These are phyloP conservation scores for Beauveria scarabaeidicola DNA, from an alignment of 2,329 filamentous ascomycete genomes.

Conservation along the genomic window DNA sequence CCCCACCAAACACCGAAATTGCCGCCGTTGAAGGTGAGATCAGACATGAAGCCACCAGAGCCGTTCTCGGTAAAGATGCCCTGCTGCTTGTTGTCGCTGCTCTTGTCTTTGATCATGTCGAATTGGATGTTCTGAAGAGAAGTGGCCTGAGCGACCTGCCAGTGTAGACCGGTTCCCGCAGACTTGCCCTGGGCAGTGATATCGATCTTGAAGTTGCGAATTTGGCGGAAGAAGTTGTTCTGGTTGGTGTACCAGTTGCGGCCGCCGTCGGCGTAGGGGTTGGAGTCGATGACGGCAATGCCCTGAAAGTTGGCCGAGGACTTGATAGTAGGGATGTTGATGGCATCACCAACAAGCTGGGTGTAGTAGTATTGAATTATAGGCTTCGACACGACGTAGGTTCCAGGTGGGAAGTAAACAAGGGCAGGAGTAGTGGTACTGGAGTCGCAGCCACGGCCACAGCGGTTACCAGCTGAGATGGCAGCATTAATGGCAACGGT, in stretches of 20 bases:
- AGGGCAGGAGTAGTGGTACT: conserved; percentile 75
- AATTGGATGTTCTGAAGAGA: conserved; percentile 74
- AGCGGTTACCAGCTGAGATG: conserved; percentile 69
- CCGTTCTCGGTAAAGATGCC: conserved; percentile 82
- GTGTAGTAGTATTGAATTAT: conserved; percentile 88
- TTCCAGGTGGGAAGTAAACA: conserved; percentile 86
- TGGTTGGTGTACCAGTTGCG: conserved; percentile 73
- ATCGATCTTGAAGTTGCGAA: conserved; percentile 77
- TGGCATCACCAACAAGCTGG: conserved; percentile 77
- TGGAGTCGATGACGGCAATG: conserved; percentile 81
- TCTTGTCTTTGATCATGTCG: conserved; percentile 63
- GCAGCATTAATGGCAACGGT: conserved; percentile 82
- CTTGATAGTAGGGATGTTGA: conserved; percentile 66
- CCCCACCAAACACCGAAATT: conserved; percentile 71
- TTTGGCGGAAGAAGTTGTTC: conserved; percentile 75
- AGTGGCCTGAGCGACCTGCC: conserved; percentile 79
- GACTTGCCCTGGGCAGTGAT: conserved; percentile 54
- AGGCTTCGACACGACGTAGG: conserved; percentile 71
- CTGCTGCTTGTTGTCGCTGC: conserved; percentile 57
- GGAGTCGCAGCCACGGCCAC: conserved; percentile 74
- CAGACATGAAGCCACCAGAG: conserved; percentile 75
- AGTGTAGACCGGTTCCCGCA: conserved; percentile 65
- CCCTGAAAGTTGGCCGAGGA: conserved; percentile 63
- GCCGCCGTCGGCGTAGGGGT: conserved; percentile 67
- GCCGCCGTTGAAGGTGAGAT: conserved; percentile 77